These are phyloP conservation scores for Aspergillus sp. DNA, from an alignment of 2,329 filamentous ascomycete species.

Conservation along the genomic window DNA sequence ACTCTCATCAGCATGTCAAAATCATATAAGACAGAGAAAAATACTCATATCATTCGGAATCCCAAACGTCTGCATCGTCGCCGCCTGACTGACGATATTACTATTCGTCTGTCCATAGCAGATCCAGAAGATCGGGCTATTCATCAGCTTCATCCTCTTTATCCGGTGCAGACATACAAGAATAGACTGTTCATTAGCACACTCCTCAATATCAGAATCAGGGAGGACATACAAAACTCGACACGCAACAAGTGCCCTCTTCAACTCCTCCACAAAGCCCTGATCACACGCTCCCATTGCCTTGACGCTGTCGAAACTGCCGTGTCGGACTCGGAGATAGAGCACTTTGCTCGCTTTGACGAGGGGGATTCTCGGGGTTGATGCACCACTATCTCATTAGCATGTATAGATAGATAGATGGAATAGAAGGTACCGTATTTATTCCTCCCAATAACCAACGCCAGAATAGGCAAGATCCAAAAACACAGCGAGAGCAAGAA, in stretches of 20 bases:
- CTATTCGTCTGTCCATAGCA: conserved; percentile 2
- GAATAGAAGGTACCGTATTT: too few species aligned
- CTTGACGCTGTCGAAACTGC: conserved; percentile 19
- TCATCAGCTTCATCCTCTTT: too few species aligned
- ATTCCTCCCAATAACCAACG: too few species aligned
- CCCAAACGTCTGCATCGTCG: conserved; percentile 54
- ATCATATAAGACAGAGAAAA: conserved; percentile 68
- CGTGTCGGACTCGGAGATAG: too few species aligned
- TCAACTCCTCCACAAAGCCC: conserved; percentile 59
- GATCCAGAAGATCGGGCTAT: conserved; percentile 54
- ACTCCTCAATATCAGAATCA: conserved; percentile 44
- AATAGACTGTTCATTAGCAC: too few species aligned
- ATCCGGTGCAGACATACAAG: too few species aligned
- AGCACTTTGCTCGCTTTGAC: too few species aligned
- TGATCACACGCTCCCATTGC: conserved; percentile 54
- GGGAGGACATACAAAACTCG: conserved; percentile 48
- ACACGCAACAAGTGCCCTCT: conserved; percentile 55
- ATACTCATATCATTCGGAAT: conserved; percentile 69
- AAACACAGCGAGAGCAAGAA: too few species aligned
- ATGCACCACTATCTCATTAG: too few species aligned
- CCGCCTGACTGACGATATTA: conserved; percentile 46
- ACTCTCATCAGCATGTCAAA: conserved; percentile 30
- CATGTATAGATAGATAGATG: too few species aligned
- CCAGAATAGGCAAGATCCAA: too few species aligned
- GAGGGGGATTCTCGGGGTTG: too few species aligned